Base-by-base conservation (phyloP, 345 rosid species). In the Anastatica hierochuntica region DNA sequence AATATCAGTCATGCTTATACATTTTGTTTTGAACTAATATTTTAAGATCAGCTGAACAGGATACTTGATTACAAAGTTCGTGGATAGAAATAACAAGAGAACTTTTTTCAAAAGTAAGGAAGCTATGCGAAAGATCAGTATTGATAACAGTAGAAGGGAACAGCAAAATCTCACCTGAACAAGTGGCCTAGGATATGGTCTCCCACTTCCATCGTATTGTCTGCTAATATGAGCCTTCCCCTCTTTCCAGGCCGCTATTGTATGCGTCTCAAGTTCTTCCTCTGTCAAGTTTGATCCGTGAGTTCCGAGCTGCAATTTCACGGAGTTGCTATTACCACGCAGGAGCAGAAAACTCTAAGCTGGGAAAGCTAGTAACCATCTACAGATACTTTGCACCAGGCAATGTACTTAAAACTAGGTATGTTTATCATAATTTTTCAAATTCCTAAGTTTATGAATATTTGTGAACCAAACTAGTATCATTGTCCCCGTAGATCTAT, bases 201-300 rank as follows among this genome's bases (percentile, higher is more conserved):
- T 70, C 34, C 76, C 82, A 67, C 63, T 72, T 60, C 73, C 84
- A 74, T 88, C 94, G 53, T 57, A 64, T 69, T 88, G 95, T 62
- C 85, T 65, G 57, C 70, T 80, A 54, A 83, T 76, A 53, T 79
- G 75, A 52, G 78, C 69, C 72, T 83, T 88, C 19, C 81, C 94
- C 60, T 80, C 94, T 71, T 94, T 94, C 99, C 99, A 94, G 44
- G 97, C 97, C 31, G 97, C 80, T 71, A 94, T 88, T n/a, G 95
- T 80, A 68, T 78, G 95, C 1, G 88, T 80, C 64, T 85, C 95
- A 53, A 85, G 72, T 57, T 85, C 90, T 68, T 85, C 95, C 81
- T 82, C 95, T 21, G 90, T 85, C 80, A 85, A 73, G 73, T 82
- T 83, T 35, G 95, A 80, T 44, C 90, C 90, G 58, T 74, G 79